Conservation (phyloP, 164 flowering plant species). For the Vitis riparia region DNA sequence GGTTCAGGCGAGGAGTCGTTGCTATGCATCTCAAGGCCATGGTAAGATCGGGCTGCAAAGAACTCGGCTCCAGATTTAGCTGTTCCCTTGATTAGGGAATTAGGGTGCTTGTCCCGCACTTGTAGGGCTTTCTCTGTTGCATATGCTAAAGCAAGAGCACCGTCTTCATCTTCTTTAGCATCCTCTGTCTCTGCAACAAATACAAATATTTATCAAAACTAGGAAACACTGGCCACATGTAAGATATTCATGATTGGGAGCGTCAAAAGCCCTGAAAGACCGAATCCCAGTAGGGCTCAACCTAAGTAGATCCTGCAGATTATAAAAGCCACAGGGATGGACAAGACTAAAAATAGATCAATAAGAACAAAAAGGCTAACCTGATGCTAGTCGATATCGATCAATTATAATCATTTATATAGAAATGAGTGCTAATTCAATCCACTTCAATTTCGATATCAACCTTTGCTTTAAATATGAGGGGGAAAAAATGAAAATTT, state of each 20-base stretch:
- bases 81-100: conserved; percentile 36
- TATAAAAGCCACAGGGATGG: no score
- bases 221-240: not conserved
- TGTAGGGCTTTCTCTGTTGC: conserved; percentile 67
- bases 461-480: no score
- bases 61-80: conserved; percentile 82
- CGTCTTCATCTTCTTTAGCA: conserved; percentile 34
- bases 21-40: conserved; percentile 67
- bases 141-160: conserved; percentile 47
- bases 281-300: no score
- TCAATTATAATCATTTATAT: no score
- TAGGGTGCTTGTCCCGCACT: conserved; percentile 40
- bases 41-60: conserved; percentile 66
- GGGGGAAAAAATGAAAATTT: no score
- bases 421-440: no score
- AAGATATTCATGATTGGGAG: not conserved
- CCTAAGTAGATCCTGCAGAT: no score
- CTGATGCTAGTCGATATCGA: no score
- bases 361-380: no score
- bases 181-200: conserved; percentile 20
- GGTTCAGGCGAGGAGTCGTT: conserved; percentile 40
- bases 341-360: no score
- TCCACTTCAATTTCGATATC: no score
- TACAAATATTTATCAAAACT: not conserved
- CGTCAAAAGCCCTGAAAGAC: not conserved